phyloP scores from a whole-genome alignment of 2,329 filamentous ascomycete genomes.

The Ustilaginoidea virens region DNA sequence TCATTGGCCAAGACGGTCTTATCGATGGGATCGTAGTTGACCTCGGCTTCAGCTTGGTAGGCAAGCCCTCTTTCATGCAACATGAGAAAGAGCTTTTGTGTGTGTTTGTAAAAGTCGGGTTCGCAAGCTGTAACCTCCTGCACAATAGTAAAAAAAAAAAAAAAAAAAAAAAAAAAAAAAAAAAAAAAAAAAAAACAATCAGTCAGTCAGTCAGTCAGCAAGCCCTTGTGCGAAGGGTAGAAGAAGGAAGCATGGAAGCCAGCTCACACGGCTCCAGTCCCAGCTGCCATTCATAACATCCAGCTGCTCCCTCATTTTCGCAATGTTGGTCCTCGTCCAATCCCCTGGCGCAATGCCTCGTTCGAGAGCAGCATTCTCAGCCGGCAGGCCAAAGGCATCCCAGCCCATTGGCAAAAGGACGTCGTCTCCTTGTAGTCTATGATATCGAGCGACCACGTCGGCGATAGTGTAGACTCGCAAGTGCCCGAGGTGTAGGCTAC shows the following conservation, averaged over 20 bases:
- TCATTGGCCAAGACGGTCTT: conserved; percentile 85
- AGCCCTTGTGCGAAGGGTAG: no score
- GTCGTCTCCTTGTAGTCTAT: conserved; percentile 55
- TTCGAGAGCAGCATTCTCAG: conserved; percentile 83
- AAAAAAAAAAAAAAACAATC: no score
- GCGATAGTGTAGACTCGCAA: conserved; percentile 82
- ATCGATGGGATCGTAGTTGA: conserved; percentile 85
- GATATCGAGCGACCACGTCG: conserved; percentile 67
- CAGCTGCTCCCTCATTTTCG: conserved; percentile 72
- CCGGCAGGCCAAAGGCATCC: conserved; percentile 84
- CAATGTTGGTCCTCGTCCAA: conserved; percentile 73
- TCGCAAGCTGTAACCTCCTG: conserved; percentile 77
- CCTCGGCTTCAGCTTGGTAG: conserved; percentile 68
- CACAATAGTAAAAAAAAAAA: conserved; percentile 3
- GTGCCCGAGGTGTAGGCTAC: conserved; percentile 73
- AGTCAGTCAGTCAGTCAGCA: no score
- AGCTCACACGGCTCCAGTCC: conserved; percentile 60
- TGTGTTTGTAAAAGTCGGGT: conserved; percentile 78
- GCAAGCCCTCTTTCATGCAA: conserved; percentile 60
- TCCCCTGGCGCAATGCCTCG: conserved; percentile 58
- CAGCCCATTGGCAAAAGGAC: conserved; percentile 86
- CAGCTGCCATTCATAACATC: conserved; percentile 65
- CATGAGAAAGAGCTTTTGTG: conserved; percentile 70
- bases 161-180: no score
- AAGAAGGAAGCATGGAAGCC: no score